phyloP scores from a whole-genome alignment of 352 stramenopile genomes.

The Aphanomyces astaci region DNA sequence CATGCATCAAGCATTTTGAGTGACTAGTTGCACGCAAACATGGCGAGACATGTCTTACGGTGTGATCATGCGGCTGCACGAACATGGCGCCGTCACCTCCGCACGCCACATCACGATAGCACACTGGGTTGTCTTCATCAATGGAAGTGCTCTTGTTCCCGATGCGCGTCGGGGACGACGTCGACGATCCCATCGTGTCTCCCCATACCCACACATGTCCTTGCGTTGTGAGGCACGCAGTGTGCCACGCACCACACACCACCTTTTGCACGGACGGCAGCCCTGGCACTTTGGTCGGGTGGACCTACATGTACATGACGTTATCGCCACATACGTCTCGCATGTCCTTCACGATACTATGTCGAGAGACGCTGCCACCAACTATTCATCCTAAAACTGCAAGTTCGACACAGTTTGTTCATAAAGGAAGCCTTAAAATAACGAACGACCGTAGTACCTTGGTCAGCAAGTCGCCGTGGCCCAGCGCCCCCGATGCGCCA shows the following conservation, averaged over 20 bases:
- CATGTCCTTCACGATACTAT: too few relatives aligned
- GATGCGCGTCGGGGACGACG: not conserved
- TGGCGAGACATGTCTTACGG: not conserved
- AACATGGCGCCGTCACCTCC: not conserved
- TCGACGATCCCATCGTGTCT: not conserved
- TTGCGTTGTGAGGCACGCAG: not conserved
- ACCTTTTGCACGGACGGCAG: not conserved
- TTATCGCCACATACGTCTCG: not conserved
- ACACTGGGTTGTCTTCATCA: not conserved
- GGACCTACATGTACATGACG: not conserved
- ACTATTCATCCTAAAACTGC: too few relatives aligned
- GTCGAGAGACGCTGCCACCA: too few relatives aligned
- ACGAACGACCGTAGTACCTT: too few relatives aligned
- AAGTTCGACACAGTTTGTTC: too few relatives aligned
- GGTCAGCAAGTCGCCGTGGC: not conserved
- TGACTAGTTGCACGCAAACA: too few relatives aligned
- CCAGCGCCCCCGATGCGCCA: not conserved
- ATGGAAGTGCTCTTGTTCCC: not conserved
- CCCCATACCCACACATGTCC: slow-evolving; percentile 3
- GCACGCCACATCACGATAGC: not conserved
- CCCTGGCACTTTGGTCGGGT: not conserved
- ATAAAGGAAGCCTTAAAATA: too few relatives aligned
- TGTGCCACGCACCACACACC: not conserved
- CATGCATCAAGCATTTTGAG: too few relatives aligned
- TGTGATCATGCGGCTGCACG: not conserved